A percentile compares a stretch with the other conserved stretches of the same genome.
Conservation (phyloP, 129 eudicot genomes). For the Helichrysum umbraculigerum region DNA sequence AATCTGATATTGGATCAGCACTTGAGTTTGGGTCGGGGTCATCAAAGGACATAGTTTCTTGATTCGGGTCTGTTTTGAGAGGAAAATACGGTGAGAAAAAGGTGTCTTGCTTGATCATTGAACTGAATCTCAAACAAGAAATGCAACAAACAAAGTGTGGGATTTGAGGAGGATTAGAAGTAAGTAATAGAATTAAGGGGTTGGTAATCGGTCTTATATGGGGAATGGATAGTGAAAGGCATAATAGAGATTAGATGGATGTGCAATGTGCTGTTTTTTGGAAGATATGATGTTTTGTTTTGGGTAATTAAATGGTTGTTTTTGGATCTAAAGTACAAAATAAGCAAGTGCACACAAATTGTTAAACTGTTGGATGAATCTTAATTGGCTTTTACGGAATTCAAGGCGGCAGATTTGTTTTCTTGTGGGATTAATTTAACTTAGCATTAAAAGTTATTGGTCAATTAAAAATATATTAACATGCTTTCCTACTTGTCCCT, state of each 20-base stretch:
- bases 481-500: slow-evolving; percentile 15
- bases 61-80: slow-evolving; percentile 22
- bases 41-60: slow-evolving; percentile 43
- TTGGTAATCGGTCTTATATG: slow-evolving; percentile 24
- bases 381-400: slow-evolving; percentile 36
- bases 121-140: slow-evolving; percentile 17
- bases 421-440: slow-evolving; percentile 21
- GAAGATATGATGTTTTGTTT: slow-evolving; percentile 55
- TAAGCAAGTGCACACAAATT: not conserved
- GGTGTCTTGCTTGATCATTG: slow-evolving; percentile 43
- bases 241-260: slow-evolving; percentile 36
- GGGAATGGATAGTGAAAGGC: slow-evolving; percentile 42
- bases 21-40: slow-evolving; percentile 51
- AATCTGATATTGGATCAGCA: slow-evolving; percentile 53
- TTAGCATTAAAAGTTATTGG: not conserved
- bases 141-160: slow-evolving; percentile 24
- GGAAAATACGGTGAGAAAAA: slow-evolving; percentile 11
- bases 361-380: slow-evolving; percentile 17
- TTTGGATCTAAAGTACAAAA: slow-evolving; percentile 19
- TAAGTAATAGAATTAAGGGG: slow-evolving; percentile 18
- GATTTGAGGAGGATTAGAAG: slow-evolving; percentile 22
- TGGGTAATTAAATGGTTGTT: not conserved
- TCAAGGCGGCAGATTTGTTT: slow-evolving; percentile 37
- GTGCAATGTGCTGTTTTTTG: slow-evolving; percentile 83
- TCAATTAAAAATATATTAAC: not conserved